Conservation (phyloP, 176 grass and related monocot species). For the Phoenix roebelenii region DNA sequence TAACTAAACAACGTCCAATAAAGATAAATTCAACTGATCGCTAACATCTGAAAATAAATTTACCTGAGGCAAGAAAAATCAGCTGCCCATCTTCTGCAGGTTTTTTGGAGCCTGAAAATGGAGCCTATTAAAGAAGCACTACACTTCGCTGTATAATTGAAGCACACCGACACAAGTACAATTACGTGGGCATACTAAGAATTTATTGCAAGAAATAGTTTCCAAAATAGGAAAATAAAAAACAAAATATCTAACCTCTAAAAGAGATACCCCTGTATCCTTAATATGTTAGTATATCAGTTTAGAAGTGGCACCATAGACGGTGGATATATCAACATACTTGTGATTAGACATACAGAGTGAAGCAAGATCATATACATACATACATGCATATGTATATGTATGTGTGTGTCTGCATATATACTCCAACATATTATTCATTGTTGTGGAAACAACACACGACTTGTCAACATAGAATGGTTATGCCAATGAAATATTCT, state of each 20-base stretch:
- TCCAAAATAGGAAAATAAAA: background rate
- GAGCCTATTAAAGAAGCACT: slow-evolving; percentile 59
- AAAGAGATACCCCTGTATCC: slow-evolving; percentile 60
- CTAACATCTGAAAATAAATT: slow-evolving; percentile 5
- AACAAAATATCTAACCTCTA: slow-evolving; percentile 43
- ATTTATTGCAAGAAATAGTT: background rate
- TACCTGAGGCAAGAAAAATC: slow-evolving; percentile 87
- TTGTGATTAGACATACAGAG: slow-evolving; percentile 11
- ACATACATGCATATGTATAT: no score
- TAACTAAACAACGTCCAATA: no score
- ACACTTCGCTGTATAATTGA: slow-evolving; percentile 13
- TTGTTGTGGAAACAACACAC: no score
- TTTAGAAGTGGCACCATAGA: slow-evolving; percentile 65
- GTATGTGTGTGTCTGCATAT: no score
- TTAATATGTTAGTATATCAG: slow-evolving; percentile 45
- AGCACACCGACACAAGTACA: no score
- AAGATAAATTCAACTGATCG: background rate
- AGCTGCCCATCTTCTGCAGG: slow-evolving; percentile 87
- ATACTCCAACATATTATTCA: no score
- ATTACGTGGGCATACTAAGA: background rate
- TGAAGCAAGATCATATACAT: background rate
- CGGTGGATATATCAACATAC: slow-evolving; percentile 73
- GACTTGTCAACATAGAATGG: no score
- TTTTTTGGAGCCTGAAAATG: slow-evolving; percentile 91
- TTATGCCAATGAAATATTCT: no score